phyloP scores from a whole-genome alignment of 2,329 filamentous ascomycete genomes.

The Venturia carpophila region DNA sequence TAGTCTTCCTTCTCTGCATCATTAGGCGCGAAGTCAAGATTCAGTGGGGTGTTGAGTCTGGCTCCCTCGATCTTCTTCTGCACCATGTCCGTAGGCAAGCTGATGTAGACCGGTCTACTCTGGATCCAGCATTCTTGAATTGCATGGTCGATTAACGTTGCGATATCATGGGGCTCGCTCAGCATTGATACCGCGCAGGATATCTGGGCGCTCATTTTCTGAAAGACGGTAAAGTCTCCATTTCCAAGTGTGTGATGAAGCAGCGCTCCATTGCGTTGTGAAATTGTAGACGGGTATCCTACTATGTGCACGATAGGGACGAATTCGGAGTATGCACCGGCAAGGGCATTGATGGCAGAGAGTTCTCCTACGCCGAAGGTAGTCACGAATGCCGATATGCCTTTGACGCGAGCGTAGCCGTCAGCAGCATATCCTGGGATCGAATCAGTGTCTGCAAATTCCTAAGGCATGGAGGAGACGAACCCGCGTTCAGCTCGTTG shows the following conservation, averaged over 20 bases:
- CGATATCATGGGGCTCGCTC: conserved; percentile 60
- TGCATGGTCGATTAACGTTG: conserved; percentile 68
- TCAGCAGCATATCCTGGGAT: conserved; percentile 39
- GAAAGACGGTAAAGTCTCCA: conserved; percentile 74
- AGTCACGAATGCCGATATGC: conserved; percentile 39
- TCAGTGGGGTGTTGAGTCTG: conserved; percentile 61
- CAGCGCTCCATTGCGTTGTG: conserved; percentile 35
- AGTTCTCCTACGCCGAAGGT: conserved; percentile 44
- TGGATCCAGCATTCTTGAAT: conserved; percentile 66
- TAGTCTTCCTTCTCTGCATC: conserved; percentile 67
- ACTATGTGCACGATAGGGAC: conserved; percentile 43
- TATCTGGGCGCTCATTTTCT: conserved; percentile 66
- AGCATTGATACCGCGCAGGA: conserved; percentile 65
- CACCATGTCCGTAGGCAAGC: conserved; percentile 74
- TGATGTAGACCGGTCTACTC: conserved; percentile 75
- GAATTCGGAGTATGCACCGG: conserved; percentile 41
- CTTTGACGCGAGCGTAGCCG: conserved; percentile 41
- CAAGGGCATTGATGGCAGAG: conserved; percentile 40
- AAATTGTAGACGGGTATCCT: conserved; percentile 36
- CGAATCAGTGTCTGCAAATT: conserved; percentile 18
- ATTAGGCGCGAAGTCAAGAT: conserved; percentile 57
- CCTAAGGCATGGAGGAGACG: conserved; percentile 18
- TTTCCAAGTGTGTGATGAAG: conserved; percentile 43
- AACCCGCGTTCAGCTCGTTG: conserved; percentile 54
- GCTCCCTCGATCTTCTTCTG: conserved; percentile 67